Evolutionary conservation across 164 flowering plant species (phyloP), one percentile per base, ranked within the genome.

Genomic region (Euptelea pleiosperma): DNA sequence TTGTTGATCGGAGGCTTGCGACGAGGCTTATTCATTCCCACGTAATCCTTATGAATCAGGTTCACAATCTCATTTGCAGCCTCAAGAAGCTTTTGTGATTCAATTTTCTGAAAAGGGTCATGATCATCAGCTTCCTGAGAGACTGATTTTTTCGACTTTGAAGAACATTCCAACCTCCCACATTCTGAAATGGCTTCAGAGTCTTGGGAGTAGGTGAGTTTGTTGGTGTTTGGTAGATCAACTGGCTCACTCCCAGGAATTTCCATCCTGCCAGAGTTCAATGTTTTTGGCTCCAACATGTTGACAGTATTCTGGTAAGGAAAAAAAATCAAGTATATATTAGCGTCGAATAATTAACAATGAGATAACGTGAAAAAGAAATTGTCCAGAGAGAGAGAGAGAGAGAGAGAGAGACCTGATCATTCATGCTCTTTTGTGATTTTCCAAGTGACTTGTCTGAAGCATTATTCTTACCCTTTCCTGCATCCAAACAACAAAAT

Each of bases 41-140:
- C 41, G 67, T 84, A 80, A 58, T 81, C 85, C 62, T 52, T 75
- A 21, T 72, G 64, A 70, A 82, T 74, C 61, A 80, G 42, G 42
- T 60, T 77, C 37, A 59, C 80, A 8, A 84, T 63, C 71, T 75
- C 78, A 43, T 70, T 36, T 16, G 63, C 29, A 19, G 44, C 60
- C 55, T 66, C 65, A 4, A 67, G 63, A 37, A 68, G 73, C 60
- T 59, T 66, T 55, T 62, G 34, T 3, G 41, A 21, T 55, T 61
- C 75, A 16, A 44, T 50, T 39, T 55, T 65, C 42, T 18, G 34
- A 9, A 51, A 12, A 3, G n/a, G n/a, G n/a, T n/a, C n/a, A n/a
- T n/a, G n/a, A n/a, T n/a, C n/a, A n/a, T n/a, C n/a, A 24, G 24
- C 14, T 42, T 33, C 30, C 31, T 3, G 41, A 11, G 43, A 30